Evolutionary conservation across 305 asterid genomes (phyloP), one percentile per base, ranked within the genome.

Genomic region (Ajuga reptans): DNA sequence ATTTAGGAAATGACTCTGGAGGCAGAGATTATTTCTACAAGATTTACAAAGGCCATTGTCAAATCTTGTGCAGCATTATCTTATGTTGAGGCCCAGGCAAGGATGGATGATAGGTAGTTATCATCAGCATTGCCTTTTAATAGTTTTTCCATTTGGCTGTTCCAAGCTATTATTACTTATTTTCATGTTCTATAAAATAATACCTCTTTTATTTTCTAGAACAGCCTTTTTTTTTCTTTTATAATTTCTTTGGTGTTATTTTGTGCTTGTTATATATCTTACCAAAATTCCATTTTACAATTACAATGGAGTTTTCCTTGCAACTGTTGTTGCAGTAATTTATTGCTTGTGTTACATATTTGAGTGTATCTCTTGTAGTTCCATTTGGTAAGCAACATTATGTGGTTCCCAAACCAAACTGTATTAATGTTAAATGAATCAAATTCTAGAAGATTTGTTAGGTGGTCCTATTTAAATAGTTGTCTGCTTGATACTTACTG

Each of bases 41-140:
- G 82, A 77, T 91, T 80, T 78, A 89, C 95, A 42, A 94, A 91
- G 84, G 87, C 97, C 64, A 90, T 91, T 66, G 92, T 91, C 57
- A 91, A 79, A 82, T 94, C 98, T 31, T 84, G 92, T 79, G 97
- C 96, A 65, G 98, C 99, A 50, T 84, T 94, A 75, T 94, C 99
- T 29, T 94, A 94, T 77, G 86, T 94, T 37, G 99, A 94, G 87
- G 99, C 99, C 71, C 99, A 94, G 89, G 96, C 98, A 21, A 84
- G 96, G 85, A 94, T 94, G 98, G 97, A 91, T 82, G 99, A 94
- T 60, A 86, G 98, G 99, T 94, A 79, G 72, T 47, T 53, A 62
- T 65, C 51, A 73, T 33, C 51, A 42, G 58, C 39, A 60, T 59
- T 71, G 56, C 37, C 9, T 62, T 12, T 14, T n/a, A 6, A 10